Evolutionary conservation across 2,329 filamentous ascomycete genomes (phyloP).

Genomic region (Akanthomyces lecanii): DNA sequence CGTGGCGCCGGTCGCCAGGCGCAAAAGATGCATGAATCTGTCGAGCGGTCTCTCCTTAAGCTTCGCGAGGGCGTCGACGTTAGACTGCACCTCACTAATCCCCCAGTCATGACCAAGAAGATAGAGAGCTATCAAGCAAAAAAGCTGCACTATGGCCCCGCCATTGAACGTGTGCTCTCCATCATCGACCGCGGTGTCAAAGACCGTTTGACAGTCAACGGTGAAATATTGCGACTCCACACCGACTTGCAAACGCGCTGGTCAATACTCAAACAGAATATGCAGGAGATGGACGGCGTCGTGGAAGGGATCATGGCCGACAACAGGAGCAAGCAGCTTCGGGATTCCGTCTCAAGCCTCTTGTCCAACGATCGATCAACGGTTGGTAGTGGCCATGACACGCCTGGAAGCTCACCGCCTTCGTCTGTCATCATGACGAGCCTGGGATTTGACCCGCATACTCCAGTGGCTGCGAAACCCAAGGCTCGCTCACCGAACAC

Average conservation of each 20-base stretch:
- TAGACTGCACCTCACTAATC: conserved; percentile 68
- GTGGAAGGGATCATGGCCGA: conserved; percentile 69
- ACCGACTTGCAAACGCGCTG: conserved; percentile 82
- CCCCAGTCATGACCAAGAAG: conserved; percentile 68
- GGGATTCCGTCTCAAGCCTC: conserved; percentile 91
- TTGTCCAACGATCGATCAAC: conserved; percentile 76
- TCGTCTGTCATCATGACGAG: conserved; percentile 59
- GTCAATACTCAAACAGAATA: conserved; percentile 69
- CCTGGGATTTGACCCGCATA: conserved; percentile 46
- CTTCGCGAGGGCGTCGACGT: conserved; percentile 75
- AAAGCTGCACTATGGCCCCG: conserved; percentile 87
- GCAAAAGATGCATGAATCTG: conserved; percentile 94
- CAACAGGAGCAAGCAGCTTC: conserved; percentile 66
- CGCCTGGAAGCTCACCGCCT: conserved; percentile 63
- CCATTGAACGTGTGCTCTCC: conserved; percentile 82
- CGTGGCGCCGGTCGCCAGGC: conserved; percentile 87
- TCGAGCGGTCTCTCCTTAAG: conserved; percentile 80
- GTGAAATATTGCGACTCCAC: conserved; percentile 84
- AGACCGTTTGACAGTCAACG: conserved; percentile 93
- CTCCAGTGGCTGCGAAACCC: conserved; percentile 43
- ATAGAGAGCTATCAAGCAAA: conserved; percentile 93
- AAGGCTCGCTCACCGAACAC: conserved; percentile 47
- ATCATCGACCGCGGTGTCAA: conserved; percentile 96
- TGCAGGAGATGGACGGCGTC: conserved; percentile 69
- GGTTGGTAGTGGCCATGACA: conserved; percentile 64